Base-by-base conservation (phyloP, 75 land plant species). In the Adiantum capillusveneris region DNA sequence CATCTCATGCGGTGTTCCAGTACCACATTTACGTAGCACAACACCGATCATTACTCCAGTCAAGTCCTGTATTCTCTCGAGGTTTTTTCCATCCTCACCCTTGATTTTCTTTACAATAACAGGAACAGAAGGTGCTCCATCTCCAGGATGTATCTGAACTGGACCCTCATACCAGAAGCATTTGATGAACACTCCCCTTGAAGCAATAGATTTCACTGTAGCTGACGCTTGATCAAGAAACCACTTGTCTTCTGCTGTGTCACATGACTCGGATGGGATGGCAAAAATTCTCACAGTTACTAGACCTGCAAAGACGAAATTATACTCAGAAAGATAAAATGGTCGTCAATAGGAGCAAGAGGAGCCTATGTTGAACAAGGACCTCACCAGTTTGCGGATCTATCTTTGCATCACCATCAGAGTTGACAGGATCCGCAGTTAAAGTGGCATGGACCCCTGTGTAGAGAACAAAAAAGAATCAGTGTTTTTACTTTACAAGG, bases 101-200 rank as follows among this genome's bases (percentile, higher is more conserved):
- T 70, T 65, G 45, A 70, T 65, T 37, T 65, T 70, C 30, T 57
- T 54, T 9, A 70, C 70, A 44, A 70, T 71, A 16, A 60, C 25
- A 25, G 61, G 41, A 20, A 69, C 59, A 0, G 72, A 66, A 31
- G 71, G 72, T 7, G 72, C 60, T 19, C 37, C 41, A 65, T 57
- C 60, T 18, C 53, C 71, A 13, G 50, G 28, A 11, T 20, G 63
- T 1, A 53, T 18, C 31, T 45, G 69, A 12, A 69, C 57, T 30
- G 68, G 68, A 29, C 73, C 73, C 2, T 65, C 56, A 29, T 70
- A 70, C 73, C 73, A 70, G 22, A 70, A 21, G 60, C 70, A 66
- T 45, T 70, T 70, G 19, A 37, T 30, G 39, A 31, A 70, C 2
- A 70, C 70, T 19, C 73, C 73, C 31, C 60, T 56, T 21, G 69